A percentile compares a stretch with the other conserved stretches of the same genome.
Conservation (phyloP, 208 protist genomes). For the Leishmania braziliensis region DNA sequence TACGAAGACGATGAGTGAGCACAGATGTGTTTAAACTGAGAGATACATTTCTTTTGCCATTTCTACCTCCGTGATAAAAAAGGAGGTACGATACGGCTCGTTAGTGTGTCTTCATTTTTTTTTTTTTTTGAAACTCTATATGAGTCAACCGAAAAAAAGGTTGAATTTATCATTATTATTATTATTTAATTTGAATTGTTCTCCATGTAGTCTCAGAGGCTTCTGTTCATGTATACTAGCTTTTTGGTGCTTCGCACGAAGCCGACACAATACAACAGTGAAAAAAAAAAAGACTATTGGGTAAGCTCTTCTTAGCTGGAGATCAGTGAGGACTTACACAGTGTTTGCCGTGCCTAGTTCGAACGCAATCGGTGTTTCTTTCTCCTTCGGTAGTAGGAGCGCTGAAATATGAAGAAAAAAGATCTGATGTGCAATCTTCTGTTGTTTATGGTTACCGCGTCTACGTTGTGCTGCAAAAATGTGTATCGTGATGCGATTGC, state of each 20-base stretch:
- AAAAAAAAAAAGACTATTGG: background rate
- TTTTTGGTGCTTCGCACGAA: conserved; percentile 12
- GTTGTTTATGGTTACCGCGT: background rate
- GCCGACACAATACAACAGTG: background rate
- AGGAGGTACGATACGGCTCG: background rate
- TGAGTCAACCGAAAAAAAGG: background rate
- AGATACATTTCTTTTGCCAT: background rate
- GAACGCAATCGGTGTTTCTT: background rate
- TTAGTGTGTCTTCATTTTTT: background rate
- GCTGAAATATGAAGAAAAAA: background rate
- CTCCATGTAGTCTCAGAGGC: background rate
- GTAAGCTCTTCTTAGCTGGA: background rate
- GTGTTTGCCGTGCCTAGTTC: background rate
- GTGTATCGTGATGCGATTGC: background rate
- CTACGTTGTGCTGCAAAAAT: background rate
- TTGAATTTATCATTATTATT: background rate
- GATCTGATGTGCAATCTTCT: background rate
- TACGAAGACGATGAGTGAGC: conserved; percentile 53
- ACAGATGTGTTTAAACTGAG: background rate
- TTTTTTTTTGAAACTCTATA: background rate
- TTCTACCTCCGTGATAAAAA: conserved; percentile 3
- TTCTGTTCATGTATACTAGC: conserved; percentile 19
- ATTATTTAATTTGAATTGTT: background rate
- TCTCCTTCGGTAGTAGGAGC: background rate
- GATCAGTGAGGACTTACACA: no score